A percentile compares a stretch with the other conserved stretches of the same genome.
Evolutionary conservation across 306 rosid genomes (phyloP).

Genomic region (Rosa chinensis): DNA sequence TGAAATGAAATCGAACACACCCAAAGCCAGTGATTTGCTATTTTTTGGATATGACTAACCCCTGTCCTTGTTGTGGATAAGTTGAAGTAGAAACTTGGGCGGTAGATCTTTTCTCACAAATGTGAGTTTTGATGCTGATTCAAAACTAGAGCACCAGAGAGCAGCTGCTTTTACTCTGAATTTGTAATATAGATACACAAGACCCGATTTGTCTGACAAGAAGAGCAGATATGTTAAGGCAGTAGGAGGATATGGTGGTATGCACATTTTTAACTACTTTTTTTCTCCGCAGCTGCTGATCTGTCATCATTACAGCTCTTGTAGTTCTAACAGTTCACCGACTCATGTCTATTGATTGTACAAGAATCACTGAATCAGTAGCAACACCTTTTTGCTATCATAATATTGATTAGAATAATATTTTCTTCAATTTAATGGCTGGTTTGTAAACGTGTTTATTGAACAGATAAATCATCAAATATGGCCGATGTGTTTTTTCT

Average conservation of each 20-base stretch:
- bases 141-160: background rate
- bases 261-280: background rate
- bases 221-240: background rate
- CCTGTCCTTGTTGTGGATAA: constrained; percentile 8
- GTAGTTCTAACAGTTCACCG: background rate
- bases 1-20: background rate
- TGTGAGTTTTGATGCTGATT: background rate
- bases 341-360: background rate
- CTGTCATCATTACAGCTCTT: background rate
- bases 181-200: background rate
- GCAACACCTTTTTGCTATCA: background rate
- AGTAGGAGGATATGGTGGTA: background rate
- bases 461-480: too few species aligned
- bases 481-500: too few species aligned
- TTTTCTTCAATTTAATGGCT: too few species aligned
- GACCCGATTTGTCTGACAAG: background rate
- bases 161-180: background rate
- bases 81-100: background rate
- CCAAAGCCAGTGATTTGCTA: constrained; percentile 23
- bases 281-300: background rate
- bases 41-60: constrained; percentile 19
- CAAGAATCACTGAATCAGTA: too few species aligned
- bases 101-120: background rate
- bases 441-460: too few species aligned
- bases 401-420: too few species aligned